A percentile compares a stretch with the other conserved stretches of the same genome.
Conservation (phyloP, 495 filamentous ascomycete genomes). For the Podospora pseudoanserina region DNA sequence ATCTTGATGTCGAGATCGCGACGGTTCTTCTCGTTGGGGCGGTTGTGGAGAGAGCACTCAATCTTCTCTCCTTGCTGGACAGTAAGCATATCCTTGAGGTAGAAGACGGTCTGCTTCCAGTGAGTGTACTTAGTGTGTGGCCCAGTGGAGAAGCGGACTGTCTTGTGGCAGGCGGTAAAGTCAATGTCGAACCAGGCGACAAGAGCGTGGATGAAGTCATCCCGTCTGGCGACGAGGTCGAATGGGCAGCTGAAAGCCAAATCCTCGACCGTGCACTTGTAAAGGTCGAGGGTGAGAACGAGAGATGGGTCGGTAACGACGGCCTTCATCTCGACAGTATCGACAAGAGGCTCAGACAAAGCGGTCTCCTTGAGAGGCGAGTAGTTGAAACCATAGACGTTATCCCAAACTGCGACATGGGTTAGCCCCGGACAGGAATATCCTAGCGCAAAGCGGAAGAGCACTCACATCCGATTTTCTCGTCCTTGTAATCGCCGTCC, state of each 20-base stretch:
- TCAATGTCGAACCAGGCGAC: constrained; percentile 99
- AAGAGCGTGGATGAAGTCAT: constrained; percentile 90
- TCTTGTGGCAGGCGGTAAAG: constrained; percentile 90
- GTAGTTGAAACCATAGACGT: constrained; percentile 77
- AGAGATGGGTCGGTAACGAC: constrained; percentile 69
- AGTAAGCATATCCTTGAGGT: constrained; percentile 77
- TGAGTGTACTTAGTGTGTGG: constrained; percentile 90
- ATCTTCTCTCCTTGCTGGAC: constrained; percentile 76
- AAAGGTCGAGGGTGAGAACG: constrained; percentile 68
- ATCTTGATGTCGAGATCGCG: constrained; percentile 91
- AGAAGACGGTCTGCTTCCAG: constrained; percentile 95
- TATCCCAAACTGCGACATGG: constrained; percentile 63
- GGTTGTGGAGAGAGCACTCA: constrained; percentile 67
- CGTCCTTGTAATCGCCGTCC: constrained; percentile 77
- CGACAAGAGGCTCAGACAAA: constrained; percentile 67
- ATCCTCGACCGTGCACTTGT: constrained; percentile 62
- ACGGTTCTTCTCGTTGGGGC: constrained; percentile 89
- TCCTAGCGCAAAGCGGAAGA: background rate
- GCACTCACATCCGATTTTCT: constrained; percentile 61
- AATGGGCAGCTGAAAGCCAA: constrained; percentile 64
- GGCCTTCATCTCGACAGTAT: constrained; percentile 67
- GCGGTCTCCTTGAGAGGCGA: constrained; percentile 66
- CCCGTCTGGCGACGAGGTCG: constrained; percentile 65
- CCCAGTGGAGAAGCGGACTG: constrained; percentile 78
- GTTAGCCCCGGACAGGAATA: constrained; percentile 20